These are phyloP conservation scores for Massariosphaeria phaeospora DNA, from an alignment of 495 filamentous ascomycete genomes.

Conservation along the genomic window DNA sequence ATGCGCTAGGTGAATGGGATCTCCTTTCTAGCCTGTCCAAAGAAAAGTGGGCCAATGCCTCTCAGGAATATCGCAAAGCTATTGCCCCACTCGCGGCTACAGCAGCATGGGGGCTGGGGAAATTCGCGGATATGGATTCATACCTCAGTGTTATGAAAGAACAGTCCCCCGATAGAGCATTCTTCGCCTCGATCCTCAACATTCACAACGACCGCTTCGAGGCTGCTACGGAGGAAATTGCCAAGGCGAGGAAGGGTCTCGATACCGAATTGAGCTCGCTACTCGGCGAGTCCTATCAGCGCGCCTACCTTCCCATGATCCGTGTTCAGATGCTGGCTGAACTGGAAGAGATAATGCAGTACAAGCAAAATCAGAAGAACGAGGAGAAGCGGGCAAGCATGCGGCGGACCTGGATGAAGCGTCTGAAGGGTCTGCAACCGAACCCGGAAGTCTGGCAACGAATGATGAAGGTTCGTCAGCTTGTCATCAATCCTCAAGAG, in stretches of 20 bases:
- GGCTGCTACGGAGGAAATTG: slow-evolving; percentile 76
- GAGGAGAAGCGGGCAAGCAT: slow-evolving; percentile 81
- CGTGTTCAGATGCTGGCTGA: slow-evolving; percentile 98
- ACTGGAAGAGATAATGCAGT: slow-evolving; percentile 93
- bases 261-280: slow-evolving; percentile 93
- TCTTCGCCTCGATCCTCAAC: slow-evolving; percentile 92
- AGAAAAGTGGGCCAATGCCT: slow-evolving; percentile 86
- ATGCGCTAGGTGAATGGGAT: slow-evolving; percentile 97
- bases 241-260: slow-evolving; percentile 84
- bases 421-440: slow-evolving; percentile 88
- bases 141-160: slow-evolving; percentile 93
- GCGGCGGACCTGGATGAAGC: slow-evolving; percentile 89
- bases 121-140: slow-evolving; percentile 97
- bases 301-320: slow-evolving; percentile 92
- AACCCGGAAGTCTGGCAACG: slow-evolving; percentile 98
- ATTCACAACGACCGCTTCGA: slow-evolving; percentile 93
- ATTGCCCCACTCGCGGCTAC: slow-evolving; percentile 93
- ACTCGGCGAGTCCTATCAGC: slow-evolving; percentile 91
- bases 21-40: slow-evolving; percentile 79
- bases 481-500: slow-evolving; percentile 84
- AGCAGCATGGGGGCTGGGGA: slow-evolving; percentile 93
- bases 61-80: slow-evolving; percentile 71
- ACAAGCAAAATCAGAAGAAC: slow-evolving; percentile 81
- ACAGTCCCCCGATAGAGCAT: slow-evolving; percentile 85
- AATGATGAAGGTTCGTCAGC: slow-evolving; percentile 88